These are phyloP conservation scores for Solanum acaule DNA, from an alignment of 257 asterid species.

Conservation along the genomic window DNA sequence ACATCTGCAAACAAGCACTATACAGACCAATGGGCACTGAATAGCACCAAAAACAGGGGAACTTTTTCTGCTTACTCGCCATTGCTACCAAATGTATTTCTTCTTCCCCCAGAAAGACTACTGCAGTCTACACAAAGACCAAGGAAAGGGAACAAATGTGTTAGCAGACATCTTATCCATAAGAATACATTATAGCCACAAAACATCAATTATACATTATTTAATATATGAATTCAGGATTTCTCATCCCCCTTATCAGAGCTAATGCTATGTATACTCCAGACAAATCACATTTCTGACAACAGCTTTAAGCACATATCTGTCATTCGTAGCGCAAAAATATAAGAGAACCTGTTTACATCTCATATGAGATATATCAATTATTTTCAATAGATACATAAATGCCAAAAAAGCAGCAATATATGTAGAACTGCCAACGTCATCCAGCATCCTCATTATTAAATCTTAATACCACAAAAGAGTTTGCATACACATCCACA, in stretches of 20 bases:
- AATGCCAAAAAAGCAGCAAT: background rate
- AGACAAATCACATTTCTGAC: background rate
- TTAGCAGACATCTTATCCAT: background rate
- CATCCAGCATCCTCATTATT: background rate
- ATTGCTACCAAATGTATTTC: conserved; percentile 96
- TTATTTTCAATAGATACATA: background rate
- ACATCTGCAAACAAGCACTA: conserved; percentile 57
- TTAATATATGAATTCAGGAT: background rate
- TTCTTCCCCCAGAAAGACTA: conserved; percentile 64
- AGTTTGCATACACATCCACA: background rate
- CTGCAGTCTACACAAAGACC: conserved; percentile 63
- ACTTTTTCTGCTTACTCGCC: conserved; percentile 90
- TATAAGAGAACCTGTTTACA: background rate
- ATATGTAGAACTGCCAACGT: background rate
- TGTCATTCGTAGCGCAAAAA: background rate
- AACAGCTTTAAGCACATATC: background rate
- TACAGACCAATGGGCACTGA: conserved; percentile 71
- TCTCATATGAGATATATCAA: background rate
- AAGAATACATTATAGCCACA: background rate
- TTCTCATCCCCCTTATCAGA: background rate
- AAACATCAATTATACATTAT: background rate
- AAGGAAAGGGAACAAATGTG: conserved; percentile 5
- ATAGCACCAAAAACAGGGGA: conserved; percentile 98
- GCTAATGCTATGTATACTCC: background rate
- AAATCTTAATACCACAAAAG: background rate